Conservation (phyloP, 106 monocot genomes). For the Gastrodia elata region DNA sequence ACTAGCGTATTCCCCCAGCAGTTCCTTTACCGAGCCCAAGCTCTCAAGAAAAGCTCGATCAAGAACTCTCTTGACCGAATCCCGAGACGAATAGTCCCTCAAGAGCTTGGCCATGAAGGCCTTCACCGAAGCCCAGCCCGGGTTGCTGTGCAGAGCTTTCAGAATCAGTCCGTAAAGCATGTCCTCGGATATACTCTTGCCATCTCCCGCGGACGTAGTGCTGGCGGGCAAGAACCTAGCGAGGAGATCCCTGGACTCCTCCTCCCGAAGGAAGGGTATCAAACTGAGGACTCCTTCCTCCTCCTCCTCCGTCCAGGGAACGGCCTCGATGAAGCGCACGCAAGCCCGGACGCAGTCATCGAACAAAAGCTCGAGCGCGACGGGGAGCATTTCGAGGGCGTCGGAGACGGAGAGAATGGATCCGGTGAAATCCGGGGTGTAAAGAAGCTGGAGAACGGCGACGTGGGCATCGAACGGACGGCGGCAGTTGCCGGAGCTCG, state of each 20-base stretch:
- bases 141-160: constrained; percentile 54
- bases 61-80: constrained; percentile 46
- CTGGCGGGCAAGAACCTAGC: constrained; percentile 28
- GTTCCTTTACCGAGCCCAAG: constrained; percentile 53
- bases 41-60: constrained; percentile 46
- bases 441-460: constrained; percentile 65
- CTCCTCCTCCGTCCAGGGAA: constrained; percentile 86
- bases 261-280: constrained; percentile 45
- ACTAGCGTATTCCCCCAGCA: constrained; percentile 70
- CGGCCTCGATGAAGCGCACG: constrained; percentile 75
- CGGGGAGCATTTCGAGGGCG: constrained; percentile 64
- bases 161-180: constrained; percentile 62
- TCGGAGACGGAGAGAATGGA: constrained; percentile 40
- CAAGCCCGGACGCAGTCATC: constrained; percentile 63
- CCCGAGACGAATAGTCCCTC: constrained; percentile 41
- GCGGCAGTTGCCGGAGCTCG: neutral
- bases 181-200: constrained; percentile 37
- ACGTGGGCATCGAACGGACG: constrained; percentile 59
- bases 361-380: constrained; percentile 77
- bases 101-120: constrained; percentile 66
- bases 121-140: constrained; percentile 59
- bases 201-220: constrained; percentile 9
- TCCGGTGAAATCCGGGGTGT: constrained; percentile 57
- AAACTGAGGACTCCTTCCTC: constrained; percentile 37
- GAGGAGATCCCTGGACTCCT: constrained; percentile 52